Evolutionary conservation across 352 stramenopile genomes (phyloP).

Genomic region (Phytophthora sojae): DNA sequence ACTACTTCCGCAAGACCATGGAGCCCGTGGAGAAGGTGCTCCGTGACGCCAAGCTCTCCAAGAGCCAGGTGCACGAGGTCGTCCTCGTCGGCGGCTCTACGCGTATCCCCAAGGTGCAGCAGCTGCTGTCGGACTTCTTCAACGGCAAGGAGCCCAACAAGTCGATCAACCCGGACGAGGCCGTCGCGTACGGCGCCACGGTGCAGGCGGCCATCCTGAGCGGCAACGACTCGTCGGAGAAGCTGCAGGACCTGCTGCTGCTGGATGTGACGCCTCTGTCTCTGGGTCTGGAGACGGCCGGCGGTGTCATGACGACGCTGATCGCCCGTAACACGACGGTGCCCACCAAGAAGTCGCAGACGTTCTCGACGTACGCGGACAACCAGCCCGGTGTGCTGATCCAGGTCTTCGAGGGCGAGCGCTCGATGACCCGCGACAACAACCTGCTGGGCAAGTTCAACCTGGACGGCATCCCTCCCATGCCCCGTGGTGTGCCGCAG

Average conservation of each 20-base stretch:
- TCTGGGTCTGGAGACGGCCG: slow-evolving; percentile 88
- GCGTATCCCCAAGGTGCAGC: slow-evolving; percentile 78
- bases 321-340: slow-evolving; percentile 91
- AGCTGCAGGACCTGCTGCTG: slow-evolving; percentile 88
- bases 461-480: slow-evolving; percentile 86
- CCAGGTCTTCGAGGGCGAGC: slow-evolving; percentile 94
- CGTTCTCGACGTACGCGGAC: slow-evolving; percentile 89
- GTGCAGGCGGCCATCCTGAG: slow-evolving; percentile 72
- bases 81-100: slow-evolving; percentile 84
- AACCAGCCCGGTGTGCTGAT: slow-evolving; percentile 91
- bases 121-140: slow-evolving; percentile 72
- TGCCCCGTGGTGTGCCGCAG: slow-evolving; percentile 90
- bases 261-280: slow-evolving; percentile 91
- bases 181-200: slow-evolving; percentile 82
- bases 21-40: slow-evolving; percentile 91
- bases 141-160: slow-evolving; percentile 80
- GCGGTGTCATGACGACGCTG: slow-evolving; percentile 90
- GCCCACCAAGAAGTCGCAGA: slow-evolving; percentile 88
- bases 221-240: slow-evolving; percentile 77
- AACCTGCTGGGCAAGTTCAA: slow-evolving; percentile 91
- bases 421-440: slow-evolving; percentile 95
- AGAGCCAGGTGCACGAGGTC: slow-evolving; percentile 85
- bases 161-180: slow-evolving; percentile 86
- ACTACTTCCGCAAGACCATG: slow-evolving; percentile 94
- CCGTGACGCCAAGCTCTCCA: slow-evolving; percentile 89